Conservation (phyloP, 163 green algal species). For the Scenedesmus sp. region DNA sequence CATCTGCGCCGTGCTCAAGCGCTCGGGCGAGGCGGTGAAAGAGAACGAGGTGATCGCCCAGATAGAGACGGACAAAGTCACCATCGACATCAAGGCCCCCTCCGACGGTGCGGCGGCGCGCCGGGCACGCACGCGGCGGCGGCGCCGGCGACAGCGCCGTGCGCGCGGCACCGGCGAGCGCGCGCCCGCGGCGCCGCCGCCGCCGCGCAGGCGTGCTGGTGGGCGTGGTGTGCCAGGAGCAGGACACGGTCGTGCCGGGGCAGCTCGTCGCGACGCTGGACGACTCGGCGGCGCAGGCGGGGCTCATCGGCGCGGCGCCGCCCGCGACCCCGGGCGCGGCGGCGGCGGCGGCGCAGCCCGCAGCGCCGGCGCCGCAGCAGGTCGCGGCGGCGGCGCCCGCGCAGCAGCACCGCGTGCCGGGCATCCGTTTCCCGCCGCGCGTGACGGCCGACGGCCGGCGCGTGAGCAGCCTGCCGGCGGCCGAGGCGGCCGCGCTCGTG, state of each 20-base stretch:
- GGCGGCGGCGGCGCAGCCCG: background rate
- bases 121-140: too few relatives aligned
- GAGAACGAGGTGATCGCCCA: constrained; percentile 89
- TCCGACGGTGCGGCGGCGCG: constrained; percentile 67
- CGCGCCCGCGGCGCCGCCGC: too few relatives aligned
- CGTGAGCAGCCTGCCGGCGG: constrained; percentile 38
- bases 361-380: background rate
- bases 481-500: constrained; percentile 28
- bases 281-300: constrained; percentile 37
- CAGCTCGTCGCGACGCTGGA: constrained; percentile 74
- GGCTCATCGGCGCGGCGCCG: too few relatives aligned
- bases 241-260: constrained; percentile 84
- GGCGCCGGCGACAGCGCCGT: too few relatives aligned
- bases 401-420: background rate
- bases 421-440: constrained; percentile 37
- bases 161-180: too few relatives aligned
- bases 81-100: constrained; percentile 86
- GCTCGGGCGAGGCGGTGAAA: constrained; percentile 72
- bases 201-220: too few relatives aligned
- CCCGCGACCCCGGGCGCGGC: background rate
- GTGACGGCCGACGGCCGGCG: constrained; percentile 41
- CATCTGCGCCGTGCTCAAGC: constrained; percentile 79
- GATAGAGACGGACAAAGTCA: constrained; percentile 97
- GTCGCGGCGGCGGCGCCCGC: background rate
- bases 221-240: constrained; percentile 70